Conservation (phyloP, 164 flowering plant genomes). For the Nelumbo lutea region DNA sequence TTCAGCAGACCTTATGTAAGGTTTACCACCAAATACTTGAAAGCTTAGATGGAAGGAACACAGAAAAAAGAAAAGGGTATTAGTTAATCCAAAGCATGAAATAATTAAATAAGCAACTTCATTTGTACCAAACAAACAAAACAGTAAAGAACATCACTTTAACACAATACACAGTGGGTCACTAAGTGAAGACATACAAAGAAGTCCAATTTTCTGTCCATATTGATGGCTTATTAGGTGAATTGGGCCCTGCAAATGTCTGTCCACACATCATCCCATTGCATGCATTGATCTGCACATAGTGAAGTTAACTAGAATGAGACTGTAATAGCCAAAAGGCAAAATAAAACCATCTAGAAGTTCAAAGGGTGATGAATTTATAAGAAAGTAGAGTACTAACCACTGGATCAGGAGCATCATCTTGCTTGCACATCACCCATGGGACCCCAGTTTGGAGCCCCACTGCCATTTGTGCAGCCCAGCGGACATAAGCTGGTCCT, state of each 20-base stretch:
- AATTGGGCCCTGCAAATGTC: constrained; percentile 84
- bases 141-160: too few species aligned
- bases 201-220: constrained; percentile 99
- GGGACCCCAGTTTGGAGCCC: constrained; percentile 10
- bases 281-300: constrained; percentile 83
- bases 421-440: constrained; percentile 21
- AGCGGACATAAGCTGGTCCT: constrained; percentile 50
- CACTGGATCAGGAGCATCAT: constrained; percentile 40
- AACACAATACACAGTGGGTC: too few species aligned
- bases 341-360: too few species aligned
- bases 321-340: not conserved
- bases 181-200: constrained; percentile 34
- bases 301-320: not conserved
- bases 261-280: constrained; percentile 81
- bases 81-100: not conserved
- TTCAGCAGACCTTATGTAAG: constrained; percentile 49
- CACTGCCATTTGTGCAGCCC: constrained; percentile 17
- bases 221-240: constrained; percentile 74
- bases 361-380: too few species aligned
- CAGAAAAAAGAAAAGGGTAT: not conserved
- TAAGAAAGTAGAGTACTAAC: not conserved
- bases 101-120: too few species aligned
- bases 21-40: constrained; percentile 55
- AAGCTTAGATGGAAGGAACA: constrained; percentile 32
- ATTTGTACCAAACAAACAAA: too few species aligned